Base-by-base conservation (phyloP, 768 basidiomycete species). In the Rhodocollybia butyracea region DNA sequence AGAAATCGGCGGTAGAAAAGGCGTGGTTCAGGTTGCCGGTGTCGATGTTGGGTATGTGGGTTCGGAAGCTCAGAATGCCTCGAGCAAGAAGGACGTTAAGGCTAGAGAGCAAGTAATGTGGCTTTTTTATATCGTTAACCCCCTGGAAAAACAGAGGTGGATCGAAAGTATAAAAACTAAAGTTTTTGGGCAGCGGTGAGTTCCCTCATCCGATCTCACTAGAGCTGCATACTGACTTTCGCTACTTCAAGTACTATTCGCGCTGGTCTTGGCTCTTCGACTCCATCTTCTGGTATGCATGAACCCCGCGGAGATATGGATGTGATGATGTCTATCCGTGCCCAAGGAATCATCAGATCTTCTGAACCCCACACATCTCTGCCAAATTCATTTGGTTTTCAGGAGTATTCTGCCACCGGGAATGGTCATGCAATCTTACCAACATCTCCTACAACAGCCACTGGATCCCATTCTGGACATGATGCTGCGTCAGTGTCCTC, bases 281-380 rank as follows among this genome's bases (percentile, higher is more conserved):
- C 30, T 45, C 53, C 53, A 22, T 69, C 81, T 26, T 64, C 76
- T 0, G 70, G 21, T 61, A 71, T 3, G 71, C 75, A 21, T 73
- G 89, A 89, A 57, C 88, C 88, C 21, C 77, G 84, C 43, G 89
- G 89, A 5, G 89, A 91, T 63, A 81, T 91, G 74, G 89, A 91
- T 64, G 89, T 91, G 45, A 88, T 90, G 81, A 76, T 91, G 32
- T 86, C 87, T 29, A 89, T 91, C 76, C 84, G 85, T 46, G 76
- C 82, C 30, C 87, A 89, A 61, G 83, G 80, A n/a, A 69, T 84
- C 51, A 72, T 76, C 59, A 72, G 74, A 48, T 51, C 46, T 56
- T 22, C 32, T 12, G 21, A 53, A 48, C 31, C 40, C 53, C 54
- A 45, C 61, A 43, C 42, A 61, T 45, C 63, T 56, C 36, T 51